Evolutionary conservation across 768 basidiomycete genomes (phyloP).

Genomic region (Russula brevipes): DNA sequence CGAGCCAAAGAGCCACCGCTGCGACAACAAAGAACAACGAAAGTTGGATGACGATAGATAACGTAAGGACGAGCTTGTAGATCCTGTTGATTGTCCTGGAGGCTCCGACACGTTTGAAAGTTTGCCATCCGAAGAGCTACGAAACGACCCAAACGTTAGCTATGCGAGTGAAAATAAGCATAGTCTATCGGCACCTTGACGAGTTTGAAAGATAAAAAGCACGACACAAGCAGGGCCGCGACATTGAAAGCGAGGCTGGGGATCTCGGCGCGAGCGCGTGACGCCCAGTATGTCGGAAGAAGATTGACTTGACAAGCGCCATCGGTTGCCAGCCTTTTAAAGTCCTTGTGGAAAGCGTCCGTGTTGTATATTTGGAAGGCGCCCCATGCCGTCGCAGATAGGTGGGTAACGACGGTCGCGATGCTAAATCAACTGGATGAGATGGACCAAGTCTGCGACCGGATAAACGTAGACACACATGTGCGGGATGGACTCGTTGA

Average conservation of each 20-base stretch:
- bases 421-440: conserved; percentile 32
- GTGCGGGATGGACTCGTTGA: conserved; percentile 80
- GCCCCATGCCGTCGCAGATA: conserved; percentile 69
- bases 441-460: background rate
- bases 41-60: conserved; percentile 73
- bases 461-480: conserved; percentile 34
- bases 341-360: conserved; percentile 49
- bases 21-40: conserved; percentile 70
- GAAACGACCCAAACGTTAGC: background rate
- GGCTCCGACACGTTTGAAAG: conserved; percentile 81
- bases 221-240: conserved; percentile 53
- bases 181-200: conserved; percentile 48
- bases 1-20: conserved; percentile 70
- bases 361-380: conserved; percentile 62
- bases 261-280: conserved; percentile 56
- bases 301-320: conserved; percentile 60
- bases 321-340: conserved; percentile 51
- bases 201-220: conserved; percentile 65
- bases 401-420: conserved; percentile 67
- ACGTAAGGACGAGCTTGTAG: conserved; percentile 64
- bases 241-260: conserved; percentile 59
- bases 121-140: conserved; percentile 79
- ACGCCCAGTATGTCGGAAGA: conserved; percentile 60
- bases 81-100: conserved; percentile 65
- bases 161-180: background rate